Conservation (phyloP, 129 eudicot species). For the Tanacetum coccineum region DNA sequence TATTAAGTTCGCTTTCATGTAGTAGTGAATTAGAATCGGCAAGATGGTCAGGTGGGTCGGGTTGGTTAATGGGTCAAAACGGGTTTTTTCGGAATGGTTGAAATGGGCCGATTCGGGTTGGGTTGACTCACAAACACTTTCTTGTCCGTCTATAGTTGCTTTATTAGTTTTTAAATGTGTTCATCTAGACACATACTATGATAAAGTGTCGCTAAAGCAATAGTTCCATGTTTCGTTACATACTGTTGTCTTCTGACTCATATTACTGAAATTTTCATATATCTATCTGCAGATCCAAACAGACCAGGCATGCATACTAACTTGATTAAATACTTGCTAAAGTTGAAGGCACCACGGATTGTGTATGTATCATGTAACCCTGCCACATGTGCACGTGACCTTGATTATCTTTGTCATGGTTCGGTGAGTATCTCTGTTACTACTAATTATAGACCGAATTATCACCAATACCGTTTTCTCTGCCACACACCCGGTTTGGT, state of each 20-base stretch:
- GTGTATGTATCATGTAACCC: constrained; percentile 96
- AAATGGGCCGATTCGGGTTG: no score
- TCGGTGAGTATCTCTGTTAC: constrained; percentile 42
- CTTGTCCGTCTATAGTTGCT: no score
- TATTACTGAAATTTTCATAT: constrained; percentile 1
- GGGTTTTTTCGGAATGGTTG: no score
- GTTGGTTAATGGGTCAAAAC: neutral
- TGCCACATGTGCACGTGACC: constrained; percentile 98
- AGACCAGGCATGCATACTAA: constrained; percentile 98
- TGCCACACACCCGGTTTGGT: no score
- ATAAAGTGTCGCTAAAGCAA: no score
- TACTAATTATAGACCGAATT: neutral
- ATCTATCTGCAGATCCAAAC: constrained; percentile 67
- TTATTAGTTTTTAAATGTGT: no score
- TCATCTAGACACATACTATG: neutral
- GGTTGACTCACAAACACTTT: no score
- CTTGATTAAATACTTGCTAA: constrained; percentile 69
- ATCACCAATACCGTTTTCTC: no score
- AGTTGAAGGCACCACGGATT: constrained; percentile 60
- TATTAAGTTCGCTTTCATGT: constrained; percentile 7
- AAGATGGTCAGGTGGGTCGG: neutral
- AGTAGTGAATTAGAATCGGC: neutral
- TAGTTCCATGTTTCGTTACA: neutral
- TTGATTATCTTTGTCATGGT: constrained; percentile 96
- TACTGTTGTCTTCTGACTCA: neutral